Evolutionary conservation across 2,329 filamentous ascomycete genomes (phyloP), one percentile per base, ranked within the genome.

Genomic region (Ceratocystis albifundus): DNA sequence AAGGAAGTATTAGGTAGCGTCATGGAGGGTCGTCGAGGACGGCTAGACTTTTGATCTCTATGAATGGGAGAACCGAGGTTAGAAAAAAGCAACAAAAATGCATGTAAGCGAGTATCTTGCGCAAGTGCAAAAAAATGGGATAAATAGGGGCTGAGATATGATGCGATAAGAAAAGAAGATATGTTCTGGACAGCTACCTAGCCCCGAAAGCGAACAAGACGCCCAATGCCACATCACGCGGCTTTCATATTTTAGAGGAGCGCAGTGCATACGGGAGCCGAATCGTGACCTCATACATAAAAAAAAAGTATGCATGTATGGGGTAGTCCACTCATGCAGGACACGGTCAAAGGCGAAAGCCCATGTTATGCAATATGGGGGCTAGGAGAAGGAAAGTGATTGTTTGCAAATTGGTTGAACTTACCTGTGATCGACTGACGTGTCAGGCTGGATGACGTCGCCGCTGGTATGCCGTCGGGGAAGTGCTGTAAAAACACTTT

Each of bases 21-120:
- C 68, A 79, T 77, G 41, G 83, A 84, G 46, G 82, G 74, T 70
- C 88, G 82, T 70, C 89, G 81, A 55, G 86, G 79, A 63, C 88
- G 83, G 76, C 89, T 81, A 69, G 77, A 76, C 61, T 80, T 81
- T 70, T 87, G 85, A 62, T 82, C 79, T 71, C 84, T 85, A 68
- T 59, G 69, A 22, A n/a, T 55, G 32, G 25, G 25, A 41, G 55
- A 61, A 64, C 50, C 25, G 36, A 28, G 46, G 48, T 48, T 61
- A 57, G 48, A 59, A 53, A 10, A 1, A 15, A 25, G 36, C 28
- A 53, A 32, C 45, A 15, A 20, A 53, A 53, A 53, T 25, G 48
- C 48, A 53, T 53, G 25, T 53, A 32, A 7, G 12, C 20, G 15
- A 4, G 20, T 12, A 30, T 15, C 10, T 53, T n/a, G n/a, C 10